phyloP scores from a whole-genome alignment of 345 rosid genomes.

The Eucalyptus viminalis region DNA sequence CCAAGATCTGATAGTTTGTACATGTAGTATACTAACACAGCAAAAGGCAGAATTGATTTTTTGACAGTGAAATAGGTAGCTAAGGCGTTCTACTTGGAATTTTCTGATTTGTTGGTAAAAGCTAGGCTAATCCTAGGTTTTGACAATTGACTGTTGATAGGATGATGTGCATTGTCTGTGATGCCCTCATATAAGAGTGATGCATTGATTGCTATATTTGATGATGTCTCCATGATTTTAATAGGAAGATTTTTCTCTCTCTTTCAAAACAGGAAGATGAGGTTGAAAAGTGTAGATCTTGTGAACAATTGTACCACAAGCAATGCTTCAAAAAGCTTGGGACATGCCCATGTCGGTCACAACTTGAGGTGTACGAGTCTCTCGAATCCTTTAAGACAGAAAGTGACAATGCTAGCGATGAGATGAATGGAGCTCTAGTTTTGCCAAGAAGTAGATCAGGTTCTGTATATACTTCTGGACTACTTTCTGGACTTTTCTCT shows the following conservation, averaged over 20 bases:
- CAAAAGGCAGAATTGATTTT: not conserved
- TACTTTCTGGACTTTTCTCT: conserved; percentile 52
- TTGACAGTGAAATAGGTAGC: not conserved
- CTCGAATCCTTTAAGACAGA: not conserved
- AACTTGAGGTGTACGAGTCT: conserved; percentile 8
- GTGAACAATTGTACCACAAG: conserved; percentile 59
- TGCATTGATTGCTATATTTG: not conserved
- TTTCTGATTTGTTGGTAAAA: not conserved
- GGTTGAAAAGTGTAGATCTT: conserved; percentile 45
- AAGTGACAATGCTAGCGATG: conserved; percentile 4
- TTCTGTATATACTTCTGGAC: conserved; percentile 26
- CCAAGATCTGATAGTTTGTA: not conserved
- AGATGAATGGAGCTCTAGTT: conserved; percentile 12
- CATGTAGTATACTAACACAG: not conserved
- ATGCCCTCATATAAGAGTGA: not conserved
- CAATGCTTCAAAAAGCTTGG: conserved; percentile 57
- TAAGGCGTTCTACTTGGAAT: not conserved
- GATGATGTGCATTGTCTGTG: not conserved
- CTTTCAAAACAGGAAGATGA: conserved; percentile 58
- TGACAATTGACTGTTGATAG: not conserved
- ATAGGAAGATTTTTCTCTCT: not conserved
- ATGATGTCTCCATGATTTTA: not conserved
- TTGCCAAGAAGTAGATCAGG: conserved; percentile 30
- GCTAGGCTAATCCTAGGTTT: not conserved
- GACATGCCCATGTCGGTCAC: conserved; percentile 57